Conservation (phyloP, 257 asterid species). For the Fraxinus americana region DNA sequence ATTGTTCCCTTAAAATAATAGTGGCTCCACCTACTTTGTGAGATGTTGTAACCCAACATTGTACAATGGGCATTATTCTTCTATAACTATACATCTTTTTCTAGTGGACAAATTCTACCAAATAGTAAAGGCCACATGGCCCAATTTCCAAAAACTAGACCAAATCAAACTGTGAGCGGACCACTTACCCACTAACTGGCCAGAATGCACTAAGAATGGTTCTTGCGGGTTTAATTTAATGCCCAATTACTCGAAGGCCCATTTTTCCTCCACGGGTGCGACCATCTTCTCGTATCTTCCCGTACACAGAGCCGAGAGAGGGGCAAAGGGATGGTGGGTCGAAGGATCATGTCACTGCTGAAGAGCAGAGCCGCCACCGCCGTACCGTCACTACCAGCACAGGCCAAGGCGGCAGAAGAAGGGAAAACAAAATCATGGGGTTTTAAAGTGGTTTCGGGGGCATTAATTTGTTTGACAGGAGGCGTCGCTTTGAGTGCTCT, state of each 20-base stretch:
- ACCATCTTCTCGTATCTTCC: neutral
- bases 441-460: conserved; percentile 60
- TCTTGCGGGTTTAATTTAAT: neutral
- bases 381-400: neutral
- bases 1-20: too few species aligned
- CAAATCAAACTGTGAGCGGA: neutral
- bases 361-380: conserved; percentile 31
- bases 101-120: too few species aligned
- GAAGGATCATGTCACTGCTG: conserved; percentile 46
- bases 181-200: neutral
- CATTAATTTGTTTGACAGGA: conserved; percentile 1
- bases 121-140: too few species aligned
- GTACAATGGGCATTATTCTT: too few species aligned
- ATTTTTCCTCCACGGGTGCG: neutral
- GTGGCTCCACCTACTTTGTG: too few species aligned
- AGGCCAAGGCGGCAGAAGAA: conserved; percentile 36
- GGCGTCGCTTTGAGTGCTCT: conserved; percentile 54
- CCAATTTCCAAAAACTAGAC: neutral
- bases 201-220: neutral
- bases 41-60: too few species aligned
- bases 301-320: too few species aligned
- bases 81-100: too few species aligned
- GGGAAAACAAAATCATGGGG: conserved; percentile 60
- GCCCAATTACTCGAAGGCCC: neutral
- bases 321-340: conserved; percentile 33